phyloP scores from a whole-genome alignment of 2,329 filamentous ascomycete species.

The Fusarium continuum region DNA sequence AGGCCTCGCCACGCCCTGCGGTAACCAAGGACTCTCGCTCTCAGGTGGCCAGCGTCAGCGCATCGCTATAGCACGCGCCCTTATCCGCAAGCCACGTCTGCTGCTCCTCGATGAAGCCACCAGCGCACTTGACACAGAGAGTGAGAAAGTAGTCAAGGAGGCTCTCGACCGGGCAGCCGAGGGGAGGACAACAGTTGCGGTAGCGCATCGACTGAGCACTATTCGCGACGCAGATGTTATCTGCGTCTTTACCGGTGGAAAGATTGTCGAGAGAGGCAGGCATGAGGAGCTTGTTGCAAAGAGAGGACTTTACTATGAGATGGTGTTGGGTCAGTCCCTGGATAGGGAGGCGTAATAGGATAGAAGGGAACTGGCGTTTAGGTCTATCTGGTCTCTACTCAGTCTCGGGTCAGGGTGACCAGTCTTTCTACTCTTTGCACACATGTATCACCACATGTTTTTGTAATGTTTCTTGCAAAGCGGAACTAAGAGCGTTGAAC shows the following conservation, averaged over 20 bases:
- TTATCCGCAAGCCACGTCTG: slow-evolving; percentile 72
- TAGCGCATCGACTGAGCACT: slow-evolving; percentile 68
- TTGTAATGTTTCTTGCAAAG: background rate
- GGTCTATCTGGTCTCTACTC: no score
- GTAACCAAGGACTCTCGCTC: slow-evolving; percentile 72
- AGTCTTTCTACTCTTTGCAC: background rate
- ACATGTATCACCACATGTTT: background rate
- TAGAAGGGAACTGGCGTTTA: background rate
- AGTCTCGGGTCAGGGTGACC: background rate
- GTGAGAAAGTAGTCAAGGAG: slow-evolving; percentile 71
- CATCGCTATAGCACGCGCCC: slow-evolving; percentile 76
- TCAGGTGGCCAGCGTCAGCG: slow-evolving; percentile 79
- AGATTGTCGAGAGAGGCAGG: slow-evolving; percentile 66
- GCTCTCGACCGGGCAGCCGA: slow-evolving; percentile 62
- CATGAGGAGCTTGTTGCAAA: slow-evolving; percentile 65
- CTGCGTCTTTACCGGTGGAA: slow-evolving; percentile 62
- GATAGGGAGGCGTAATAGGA: slow-evolving; percentile 46
- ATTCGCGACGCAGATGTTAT: slow-evolving; percentile 69
- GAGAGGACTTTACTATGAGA: slow-evolving; percentile 61
- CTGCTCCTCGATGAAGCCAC: slow-evolving; percentile 80
- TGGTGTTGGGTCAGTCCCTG: slow-evolving; percentile 58
- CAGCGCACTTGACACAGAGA: slow-evolving; percentile 68
- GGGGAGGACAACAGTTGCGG: slow-evolving; percentile 66
- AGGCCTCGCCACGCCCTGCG: slow-evolving; percentile 70
- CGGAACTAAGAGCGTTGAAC: no score